Evolutionary conservation across 352 stramenopile species (phyloP), one percentile per base, ranked within the genome.

Genomic region (Phytophthora crassamura): DNA sequence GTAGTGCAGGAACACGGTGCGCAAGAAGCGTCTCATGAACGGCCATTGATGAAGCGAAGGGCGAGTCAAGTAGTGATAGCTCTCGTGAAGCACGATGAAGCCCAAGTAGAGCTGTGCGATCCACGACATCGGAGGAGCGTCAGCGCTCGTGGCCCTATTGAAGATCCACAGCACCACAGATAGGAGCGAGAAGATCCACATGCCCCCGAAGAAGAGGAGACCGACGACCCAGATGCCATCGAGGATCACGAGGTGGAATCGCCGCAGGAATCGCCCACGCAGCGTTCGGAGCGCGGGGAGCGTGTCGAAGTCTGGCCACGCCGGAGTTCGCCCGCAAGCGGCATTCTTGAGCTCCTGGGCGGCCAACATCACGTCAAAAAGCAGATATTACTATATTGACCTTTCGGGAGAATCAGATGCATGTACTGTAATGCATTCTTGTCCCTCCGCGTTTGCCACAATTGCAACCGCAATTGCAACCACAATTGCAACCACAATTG

Each of bases 1-100:
- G 58, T 74, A 82, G 11, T 77, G 45, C 15, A 82, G 81, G 28
- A 90, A 63, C 5, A 67, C 59, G 15, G 67, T 65, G 42, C 87
- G 77, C 2, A 83, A 64, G 0, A 64, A 49, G 15, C 62, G 39
- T 30, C 80, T 64, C 48, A 84, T 69, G 20, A 69, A 54, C 18
- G 76, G 75, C 82, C 82, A 90, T 33, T 72, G 52, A 34, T 77
- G 67, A 10, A 67, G 47, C 11, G 52, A 67, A 18, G 35, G 52
- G 9, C 59, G 75, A 2, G 33, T 67, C 33, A 78, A 9, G 18
- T 47, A 62, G 35, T 79, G 73, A 49, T 84, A 84, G 40, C 75
- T 74, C 41, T 80, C 75, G 47, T 87, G 86, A 5, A 82, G 30
- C 22, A 55, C 45, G 46, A 87, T 70, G 36, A 67, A 62, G 7